phyloP scores from a whole-genome alignment of 371 early-diverging fungal genomes.

The Mucor mucedo region DNA sequence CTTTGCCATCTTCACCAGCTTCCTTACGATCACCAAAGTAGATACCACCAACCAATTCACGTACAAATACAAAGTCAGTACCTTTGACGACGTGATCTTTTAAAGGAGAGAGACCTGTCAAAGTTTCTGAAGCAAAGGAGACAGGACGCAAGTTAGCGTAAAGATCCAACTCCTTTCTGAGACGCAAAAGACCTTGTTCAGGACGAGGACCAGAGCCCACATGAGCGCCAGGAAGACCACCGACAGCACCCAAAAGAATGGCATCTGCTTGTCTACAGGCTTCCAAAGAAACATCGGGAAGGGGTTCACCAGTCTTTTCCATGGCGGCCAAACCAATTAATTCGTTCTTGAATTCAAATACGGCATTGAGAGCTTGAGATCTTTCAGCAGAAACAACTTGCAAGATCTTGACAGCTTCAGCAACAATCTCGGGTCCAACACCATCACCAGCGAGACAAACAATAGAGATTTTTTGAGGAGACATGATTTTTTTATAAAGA shows the following conservation, averaged over 20 bases:
- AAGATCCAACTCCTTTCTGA: slow-evolving; percentile 89
- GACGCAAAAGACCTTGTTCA: slow-evolving; percentile 90
- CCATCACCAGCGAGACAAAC: slow-evolving; percentile 95
- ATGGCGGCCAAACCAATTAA: slow-evolving; percentile 93
- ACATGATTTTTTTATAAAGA: slow-evolving; percentile 10
- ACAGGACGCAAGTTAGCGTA: slow-evolving; percentile 97
- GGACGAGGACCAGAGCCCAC: slow-evolving; percentile 93
- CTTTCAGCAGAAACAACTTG: slow-evolving; percentile 73
- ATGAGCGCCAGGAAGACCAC: slow-evolving; percentile 84
- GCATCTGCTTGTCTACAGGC: slow-evolving; percentile 87
- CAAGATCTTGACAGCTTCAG: slow-evolving; percentile 89
- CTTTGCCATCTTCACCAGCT: slow-evolving; percentile 78
- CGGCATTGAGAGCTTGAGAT: slow-evolving; percentile 56
- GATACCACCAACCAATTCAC: slow-evolving; percentile 96
- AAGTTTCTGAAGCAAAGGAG: slow-evolving; percentile 86
- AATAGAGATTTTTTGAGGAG: slow-evolving; percentile 40
- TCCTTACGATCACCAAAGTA: slow-evolving; percentile 96
- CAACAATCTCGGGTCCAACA: slow-evolving; percentile 93
- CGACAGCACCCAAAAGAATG: slow-evolving; percentile 95
- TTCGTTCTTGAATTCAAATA: slow-evolving; percentile 77
- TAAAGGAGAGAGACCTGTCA: slow-evolving; percentile 85
- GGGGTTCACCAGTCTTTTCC: slow-evolving; percentile 86
- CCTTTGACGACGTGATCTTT: slow-evolving; percentile 90
- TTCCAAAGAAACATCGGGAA: slow-evolving; percentile 78
- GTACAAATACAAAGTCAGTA: slow-evolving; percentile 88